Evolutionary conservation across 2,329 filamentous ascomycete genomes (phyloP).

Genomic region (Colletotrichum sp.): DNA sequence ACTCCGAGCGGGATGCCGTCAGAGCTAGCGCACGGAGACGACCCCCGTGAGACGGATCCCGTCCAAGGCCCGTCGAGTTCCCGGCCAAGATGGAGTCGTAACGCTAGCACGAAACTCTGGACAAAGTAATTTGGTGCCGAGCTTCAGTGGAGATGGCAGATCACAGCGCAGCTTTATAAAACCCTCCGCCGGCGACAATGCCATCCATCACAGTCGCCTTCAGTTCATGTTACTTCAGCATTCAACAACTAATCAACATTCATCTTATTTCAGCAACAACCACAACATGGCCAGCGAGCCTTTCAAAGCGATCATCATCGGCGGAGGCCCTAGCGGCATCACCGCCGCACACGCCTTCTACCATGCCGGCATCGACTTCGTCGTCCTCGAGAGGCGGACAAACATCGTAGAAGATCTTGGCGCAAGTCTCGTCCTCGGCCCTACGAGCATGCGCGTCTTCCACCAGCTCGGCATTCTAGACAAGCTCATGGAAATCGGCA

Average conservation of each 20-base stretch:
- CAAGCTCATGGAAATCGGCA: neutral
- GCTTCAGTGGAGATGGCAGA: neutral
- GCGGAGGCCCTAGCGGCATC: constrained; percentile 33
- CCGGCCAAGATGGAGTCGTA: neutral
- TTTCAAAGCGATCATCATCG: constrained; percentile 34
- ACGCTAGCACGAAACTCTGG: neutral
- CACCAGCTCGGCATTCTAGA: constrained; percentile 33
- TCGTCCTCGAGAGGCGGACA: constrained; percentile 33
- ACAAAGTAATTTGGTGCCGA: neutral
- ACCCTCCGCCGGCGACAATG: neutral
- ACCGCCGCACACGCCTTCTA: constrained; percentile 32
- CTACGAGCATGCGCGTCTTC: constrained; percentile 30
- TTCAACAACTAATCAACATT: neutral
- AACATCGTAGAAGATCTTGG: constrained; percentile 30
- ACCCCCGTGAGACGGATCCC: neutral
- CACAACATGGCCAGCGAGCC: constrained; percentile 29
- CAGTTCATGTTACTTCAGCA: neutral
- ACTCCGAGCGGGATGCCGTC: neutral
- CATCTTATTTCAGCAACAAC: neutral
- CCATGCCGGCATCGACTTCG: constrained; percentile 36
- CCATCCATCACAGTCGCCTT: neutral
- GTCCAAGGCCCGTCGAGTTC: too few species aligned
- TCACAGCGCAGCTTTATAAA: neutral
- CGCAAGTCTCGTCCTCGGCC: constrained; percentile 30
- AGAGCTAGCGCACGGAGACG: neutral